A percentile compares a stretch with the other conserved stretches of the same genome.
Conservation (phyloP, 345 rosid species). For the Crucihimalaya himalaica region DNA sequence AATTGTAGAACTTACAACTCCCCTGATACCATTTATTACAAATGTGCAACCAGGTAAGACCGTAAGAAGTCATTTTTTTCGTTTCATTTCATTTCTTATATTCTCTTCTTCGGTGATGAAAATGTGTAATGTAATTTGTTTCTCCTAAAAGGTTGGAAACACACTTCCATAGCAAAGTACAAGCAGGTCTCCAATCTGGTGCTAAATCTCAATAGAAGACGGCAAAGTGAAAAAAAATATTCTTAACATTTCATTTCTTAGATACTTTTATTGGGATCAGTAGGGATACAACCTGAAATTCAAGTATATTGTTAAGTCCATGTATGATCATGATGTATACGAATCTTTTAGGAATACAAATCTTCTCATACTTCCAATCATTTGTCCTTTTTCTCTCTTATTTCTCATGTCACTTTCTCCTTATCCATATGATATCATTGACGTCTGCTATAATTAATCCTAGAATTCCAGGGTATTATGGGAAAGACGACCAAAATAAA, state of each 20-base stretch:
- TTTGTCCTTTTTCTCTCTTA: background rate
- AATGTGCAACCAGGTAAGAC: slow-evolving; percentile 81
- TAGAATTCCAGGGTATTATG: no score
- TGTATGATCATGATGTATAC: slow-evolving; percentile 21
- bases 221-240: background rate
- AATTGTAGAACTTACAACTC: slow-evolving; percentile 93
- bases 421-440: background rate
- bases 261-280: background rate
- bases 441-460: no score
- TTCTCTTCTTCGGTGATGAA: slow-evolving; percentile 17
- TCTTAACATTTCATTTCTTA: background rate
- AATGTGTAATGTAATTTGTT: background rate
- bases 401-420: no score
- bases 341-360: background rate
- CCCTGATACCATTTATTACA: slow-evolving; percentile 88
- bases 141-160: slow-evolving; percentile 61
- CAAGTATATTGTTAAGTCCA: slow-evolving; percentile 10
- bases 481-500: no score
- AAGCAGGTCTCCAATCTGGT: slow-evolving; percentile 70
- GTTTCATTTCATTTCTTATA: background rate
- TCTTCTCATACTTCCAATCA: background rate
- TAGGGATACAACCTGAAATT: background rate
- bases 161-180: slow-evolving; percentile 86
- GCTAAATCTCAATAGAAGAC: slow-evolving; percentile 58
- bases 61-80: slow-evolving; percentile 44